Percentiles rank a stretch among this genome's conserved stretches.
Evolutionary conservation across 257 asterid species (phyloP).

Genomic region (Solanum arcanum): DNA sequence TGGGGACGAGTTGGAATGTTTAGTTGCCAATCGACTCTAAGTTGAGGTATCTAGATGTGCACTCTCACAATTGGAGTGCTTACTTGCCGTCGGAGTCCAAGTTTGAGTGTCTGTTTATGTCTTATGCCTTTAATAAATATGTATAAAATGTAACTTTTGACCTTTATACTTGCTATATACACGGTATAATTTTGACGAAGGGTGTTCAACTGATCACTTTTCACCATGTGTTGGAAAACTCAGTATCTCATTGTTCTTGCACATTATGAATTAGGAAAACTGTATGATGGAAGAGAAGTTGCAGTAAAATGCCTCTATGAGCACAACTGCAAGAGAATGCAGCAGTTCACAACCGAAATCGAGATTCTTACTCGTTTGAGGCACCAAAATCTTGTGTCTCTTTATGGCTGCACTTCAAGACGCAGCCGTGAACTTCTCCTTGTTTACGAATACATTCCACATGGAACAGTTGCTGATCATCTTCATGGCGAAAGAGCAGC

Average conservation of each 20-base stretch:
- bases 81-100: background rate
- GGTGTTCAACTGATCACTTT: background rate
- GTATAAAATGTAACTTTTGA: background rate
- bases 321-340: slow-evolving; percentile 4
- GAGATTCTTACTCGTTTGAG: background rate
- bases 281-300: slow-evolving; percentile 2
- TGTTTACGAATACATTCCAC: background rate
- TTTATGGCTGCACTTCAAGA: slow-evolving; percentile 3
- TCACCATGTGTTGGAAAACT: background rate
- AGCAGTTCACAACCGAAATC: background rate
- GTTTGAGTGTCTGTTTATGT: background rate
- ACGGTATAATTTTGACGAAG: background rate
- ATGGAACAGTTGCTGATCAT: slow-evolving; percentile 1
- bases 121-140: background rate
- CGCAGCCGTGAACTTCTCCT: slow-evolving; percentile 3
- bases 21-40: background rate
- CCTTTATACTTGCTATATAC: background rate
- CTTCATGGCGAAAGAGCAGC: background rate
- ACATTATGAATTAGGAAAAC: background rate
- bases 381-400: slow-evolving; percentile 3
- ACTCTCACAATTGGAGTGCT: background rate
- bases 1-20: background rate
- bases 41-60: background rate
- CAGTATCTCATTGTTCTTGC: background rate
- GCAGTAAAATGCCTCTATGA: slow-evolving; percentile 1